Evolutionary conservation across 129 eudicot species (phyloP).

Genomic region (Scalesia atractyloides): DNA sequence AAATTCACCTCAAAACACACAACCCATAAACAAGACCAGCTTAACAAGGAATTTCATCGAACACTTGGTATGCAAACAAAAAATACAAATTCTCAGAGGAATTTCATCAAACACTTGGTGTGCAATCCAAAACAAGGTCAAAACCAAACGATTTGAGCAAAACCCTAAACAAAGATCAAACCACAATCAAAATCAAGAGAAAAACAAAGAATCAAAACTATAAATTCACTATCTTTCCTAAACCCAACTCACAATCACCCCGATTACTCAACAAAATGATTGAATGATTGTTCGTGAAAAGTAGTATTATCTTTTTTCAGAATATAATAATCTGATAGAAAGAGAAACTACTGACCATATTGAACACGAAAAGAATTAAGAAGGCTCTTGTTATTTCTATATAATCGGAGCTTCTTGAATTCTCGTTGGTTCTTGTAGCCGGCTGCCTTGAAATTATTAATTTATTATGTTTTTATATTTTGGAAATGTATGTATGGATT

Average conservation of each 20-base stretch:
- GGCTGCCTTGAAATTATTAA: conserved; percentile 29
- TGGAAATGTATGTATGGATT: neutral
- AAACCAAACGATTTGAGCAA: conserved; percentile 17
- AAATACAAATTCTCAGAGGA: neutral
- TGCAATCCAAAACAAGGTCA: conserved; percentile 8
- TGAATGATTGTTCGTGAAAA: conserved; percentile 20
- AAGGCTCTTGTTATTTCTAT: conserved; percentile 18
- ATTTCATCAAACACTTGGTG: conserved; percentile 26
- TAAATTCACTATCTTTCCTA: neutral
- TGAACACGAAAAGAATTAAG: neutral
- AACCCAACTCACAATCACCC: conserved; percentile 17
- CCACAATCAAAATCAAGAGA: conserved; percentile 16
- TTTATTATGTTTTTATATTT: neutral
- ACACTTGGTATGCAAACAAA: conserved; percentile 19
- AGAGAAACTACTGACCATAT: conserved; percentile 48
- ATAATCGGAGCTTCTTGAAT: conserved; percentile 25
- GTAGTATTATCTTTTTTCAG: neutral
- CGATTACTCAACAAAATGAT: neutral
- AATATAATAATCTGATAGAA: conserved; percentile 21
- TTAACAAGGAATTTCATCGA: conserved; percentile 14
- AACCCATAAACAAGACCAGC: neutral
- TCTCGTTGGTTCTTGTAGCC: conserved; percentile 26
- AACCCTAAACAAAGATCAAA: conserved; percentile 14
- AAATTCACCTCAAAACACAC: conserved; percentile 7
- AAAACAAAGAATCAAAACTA: neutral